Evolutionary conservation across 345 rosid species (phyloP).

Genomic region (Zanthoxylum bungeanum): DNA sequence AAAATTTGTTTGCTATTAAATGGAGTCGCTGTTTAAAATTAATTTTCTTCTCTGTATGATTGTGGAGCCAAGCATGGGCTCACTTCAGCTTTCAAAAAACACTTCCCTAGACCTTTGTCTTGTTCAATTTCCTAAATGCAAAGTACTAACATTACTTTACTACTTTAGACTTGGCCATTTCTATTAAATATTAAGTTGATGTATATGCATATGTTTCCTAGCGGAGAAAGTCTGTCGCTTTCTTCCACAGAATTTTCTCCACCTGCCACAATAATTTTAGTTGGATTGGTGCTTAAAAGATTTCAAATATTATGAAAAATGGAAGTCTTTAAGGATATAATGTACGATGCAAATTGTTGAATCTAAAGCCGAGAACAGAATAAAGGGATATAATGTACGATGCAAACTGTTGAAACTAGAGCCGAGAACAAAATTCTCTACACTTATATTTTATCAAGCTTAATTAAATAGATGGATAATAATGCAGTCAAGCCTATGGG

Average conservation of each 20-base stretch:
- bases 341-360: background rate
- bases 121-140: background rate
- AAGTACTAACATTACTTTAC: background rate
- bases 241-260: background rate
- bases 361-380: background rate
- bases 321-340: background rate
- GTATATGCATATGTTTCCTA: background rate
- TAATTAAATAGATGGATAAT: background rate
- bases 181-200: background rate
- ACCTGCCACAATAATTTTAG: background rate
- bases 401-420: background rate
- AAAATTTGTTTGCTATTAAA: background rate
- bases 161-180: background rate
- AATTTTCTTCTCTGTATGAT: background rate
- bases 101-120: background rate
- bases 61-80: background rate
- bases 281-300: background rate
- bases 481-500: background rate
- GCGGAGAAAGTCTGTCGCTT: background rate
- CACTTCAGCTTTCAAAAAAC: background rate
- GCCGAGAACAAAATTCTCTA: background rate
- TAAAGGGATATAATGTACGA: too few relatives aligned
- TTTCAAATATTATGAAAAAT: background rate
- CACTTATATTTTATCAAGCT: background rate
- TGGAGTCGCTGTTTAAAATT: background rate